Percentiles rank a stretch among this genome's conserved stretches.
These are phyloP conservation scores for Calocybe gambosa DNA, from an alignment of 1,284 basidiomycete species.

Conservation along the genomic window DNA sequence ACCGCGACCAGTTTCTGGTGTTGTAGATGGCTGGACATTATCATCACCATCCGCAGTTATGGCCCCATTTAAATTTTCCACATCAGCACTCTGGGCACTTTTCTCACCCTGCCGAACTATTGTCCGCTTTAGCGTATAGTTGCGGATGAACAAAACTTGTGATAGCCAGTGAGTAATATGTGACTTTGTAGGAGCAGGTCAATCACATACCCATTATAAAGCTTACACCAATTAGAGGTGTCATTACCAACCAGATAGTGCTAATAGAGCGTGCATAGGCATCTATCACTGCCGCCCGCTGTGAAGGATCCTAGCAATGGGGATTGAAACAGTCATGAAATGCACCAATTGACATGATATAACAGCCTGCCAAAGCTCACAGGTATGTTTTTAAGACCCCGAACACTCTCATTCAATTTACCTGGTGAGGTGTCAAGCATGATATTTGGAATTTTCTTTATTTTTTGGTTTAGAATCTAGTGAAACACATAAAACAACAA, in stretches of 20 bases:
- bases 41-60: not conserved
- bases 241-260: conserved; percentile 68
- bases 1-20: not conserved
- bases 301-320: conserved; percentile 36
- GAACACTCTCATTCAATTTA: conserved; percentile 51
- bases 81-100: conserved; percentile 16
- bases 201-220: conserved; percentile 49
- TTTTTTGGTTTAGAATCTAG: conserved; percentile 45
- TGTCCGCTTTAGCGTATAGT: conserved; percentile 59
- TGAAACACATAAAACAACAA: not conserved
- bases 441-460: conserved; percentile 42
- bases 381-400: conserved; percentile 45
- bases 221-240: conserved; percentile 52
- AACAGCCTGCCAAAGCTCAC: conserved; percentile 1
- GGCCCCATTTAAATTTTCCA: conserved; percentile 24
- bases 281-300: conserved; percentile 50
- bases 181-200: not conserved
- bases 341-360: not conserved
- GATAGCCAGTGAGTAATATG: not conserved
- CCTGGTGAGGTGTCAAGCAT: conserved; percentile 46
- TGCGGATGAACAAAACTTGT: conserved; percentile 47
- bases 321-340: not conserved
- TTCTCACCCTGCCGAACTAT: conserved; percentile 36
- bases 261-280: conserved; percentile 67
- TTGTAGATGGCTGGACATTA: conserved; percentile 5